Percentiles rank a stretch among this genome's conserved stretches.
These are phyloP conservation scores for Aspergillus pseudonomiae DNA, from an alignment of 2,329 filamentous ascomycete species.

Conservation along the genomic window DNA sequence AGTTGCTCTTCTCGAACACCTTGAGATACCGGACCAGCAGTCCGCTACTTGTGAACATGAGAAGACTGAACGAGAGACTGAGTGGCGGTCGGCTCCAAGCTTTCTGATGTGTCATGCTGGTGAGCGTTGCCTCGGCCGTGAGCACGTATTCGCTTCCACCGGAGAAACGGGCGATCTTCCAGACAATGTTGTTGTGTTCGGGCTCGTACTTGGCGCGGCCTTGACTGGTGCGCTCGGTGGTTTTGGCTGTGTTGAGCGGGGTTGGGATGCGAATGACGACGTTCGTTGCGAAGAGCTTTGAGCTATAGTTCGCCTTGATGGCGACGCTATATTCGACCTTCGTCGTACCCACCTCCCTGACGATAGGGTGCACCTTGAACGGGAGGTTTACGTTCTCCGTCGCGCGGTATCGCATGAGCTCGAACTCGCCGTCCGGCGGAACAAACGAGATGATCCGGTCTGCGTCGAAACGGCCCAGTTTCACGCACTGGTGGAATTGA, in stretches of 20 bases:
- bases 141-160: constrained; percentile 97
- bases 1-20: constrained; percentile 99
- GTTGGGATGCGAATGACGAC: constrained; percentile 93
- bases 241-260: constrained; percentile 92
- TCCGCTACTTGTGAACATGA: constrained; percentile 98
- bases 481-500: constrained; percentile 98
- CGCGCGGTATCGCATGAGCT: constrained; percentile 97
- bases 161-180: constrained; percentile 98
- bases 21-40: constrained; percentile 92
- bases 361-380: constrained; percentile 98
- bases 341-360: constrained; percentile 93
- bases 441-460: constrained; percentile 97
- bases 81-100: constrained; percentile 93
- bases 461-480: constrained; percentile 93
- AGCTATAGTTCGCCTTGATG: constrained; percentile 94
- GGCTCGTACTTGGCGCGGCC: constrained; percentile 99
- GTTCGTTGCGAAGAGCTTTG: constrained; percentile 96
- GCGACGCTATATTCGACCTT: constrained; percentile 99
- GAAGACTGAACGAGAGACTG: constrained; percentile 85
- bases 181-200: constrained; percentile 95
- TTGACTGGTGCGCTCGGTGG: constrained; percentile 88
- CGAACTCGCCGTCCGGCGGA: constrained; percentile 95
- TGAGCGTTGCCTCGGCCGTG: constrained; percentile 88
- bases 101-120: constrained; percentile 97
- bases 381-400: constrained; percentile 98